Base-by-base conservation (phyloP, 345 rosid genomes). In the Clarkia xantiana region DNA sequence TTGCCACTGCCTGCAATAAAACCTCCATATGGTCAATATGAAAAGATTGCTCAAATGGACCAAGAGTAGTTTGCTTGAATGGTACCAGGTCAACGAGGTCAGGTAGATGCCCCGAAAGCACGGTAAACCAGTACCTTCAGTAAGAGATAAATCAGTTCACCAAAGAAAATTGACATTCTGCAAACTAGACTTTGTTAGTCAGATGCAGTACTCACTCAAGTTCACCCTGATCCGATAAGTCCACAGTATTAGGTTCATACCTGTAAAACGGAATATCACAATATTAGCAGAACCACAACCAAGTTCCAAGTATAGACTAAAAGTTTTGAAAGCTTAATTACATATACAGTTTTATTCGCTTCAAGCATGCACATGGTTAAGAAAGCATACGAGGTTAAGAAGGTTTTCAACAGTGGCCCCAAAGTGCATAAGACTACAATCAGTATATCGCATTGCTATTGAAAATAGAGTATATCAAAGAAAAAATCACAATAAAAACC, bases 201-300 rank as follows among this genome's bases (percentile, higher is more conserved):
- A 51, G 11, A 52, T 34, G 49, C 36, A 29, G 36, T 29, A 82
- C 98, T 91, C 61, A 91, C 98, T 90, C 98, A 64, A 84, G 70
- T 58, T 86, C 95, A 12, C 74, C 60, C 70, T 65, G 89, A 55
- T 91, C 90, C 44, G 96, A 67, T 10, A 91, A 79, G 70, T 91
- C 98, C 56, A 91, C 68, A 11, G 98, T 91, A 72, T 91, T 91
- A 53, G 96, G 96, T 71, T 91, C 95, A 47, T 91, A 91, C 79
- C 98, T 91, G 80, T 47, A 55, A 51, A 49, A 59, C 25, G 47
- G 14, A 29, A 54, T 10, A 17, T 17, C 22, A 29, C 16, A 23
- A 41, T 46, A 23, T 51, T 10, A 56, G 56, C n/a, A 52, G 56
- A 29, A 14, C 17, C 1, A 57, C 18, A 22, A 36, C 53, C 36